Conservation (phyloP, 2,329 filamentous ascomycete genomes). For the Raffaelea ambrosiae region DNA sequence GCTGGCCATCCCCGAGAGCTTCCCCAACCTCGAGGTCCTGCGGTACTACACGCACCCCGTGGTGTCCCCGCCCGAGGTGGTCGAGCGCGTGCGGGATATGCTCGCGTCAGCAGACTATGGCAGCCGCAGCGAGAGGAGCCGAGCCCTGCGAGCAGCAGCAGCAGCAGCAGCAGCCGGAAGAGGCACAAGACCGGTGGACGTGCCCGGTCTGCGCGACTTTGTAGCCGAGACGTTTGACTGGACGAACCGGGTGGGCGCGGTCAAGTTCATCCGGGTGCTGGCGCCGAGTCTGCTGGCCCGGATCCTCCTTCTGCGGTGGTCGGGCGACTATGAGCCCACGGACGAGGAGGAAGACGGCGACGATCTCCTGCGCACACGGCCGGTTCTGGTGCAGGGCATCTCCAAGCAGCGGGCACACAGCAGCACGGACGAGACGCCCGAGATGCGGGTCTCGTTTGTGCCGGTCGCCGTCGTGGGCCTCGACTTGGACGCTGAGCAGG, state of each 20-base stretch:
- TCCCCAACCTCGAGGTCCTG: slow-evolving; percentile 71
- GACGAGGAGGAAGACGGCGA: slow-evolving; percentile 11
- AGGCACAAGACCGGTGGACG: slow-evolving; percentile 46
- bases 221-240: slow-evolving; percentile 77
- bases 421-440: slow-evolving; percentile 65
- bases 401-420: slow-evolving; percentile 60
- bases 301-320: slow-evolving; percentile 26
- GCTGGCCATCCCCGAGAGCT: slow-evolving; percentile 67
- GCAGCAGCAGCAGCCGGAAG: slow-evolving; percentile 17
- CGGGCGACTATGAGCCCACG: slow-evolving; percentile 3
- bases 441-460: slow-evolving; percentile 70
- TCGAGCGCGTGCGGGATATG: slow-evolving; percentile 47
- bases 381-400: slow-evolving; percentile 53
- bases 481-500: slow-evolving; percentile 61
- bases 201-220: slow-evolving; percentile 62
- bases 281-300: slow-evolving; percentile 67
- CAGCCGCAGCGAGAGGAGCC: too few species aligned
- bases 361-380: neutral
- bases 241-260: slow-evolving; percentile 67
- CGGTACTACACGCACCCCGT: slow-evolving; percentile 83
- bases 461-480: slow-evolving; percentile 71
- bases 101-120: slow-evolving; percentile 40
- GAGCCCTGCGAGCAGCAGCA: neutral
- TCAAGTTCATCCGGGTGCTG: slow-evolving; percentile 75
- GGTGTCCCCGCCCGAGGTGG: slow-evolving; percentile 55